Evolutionary conservation across 2,329 filamentous ascomycete species (phyloP), one percentile per base, ranked within the genome.

Genomic region (Fusarium humuli): DNA sequence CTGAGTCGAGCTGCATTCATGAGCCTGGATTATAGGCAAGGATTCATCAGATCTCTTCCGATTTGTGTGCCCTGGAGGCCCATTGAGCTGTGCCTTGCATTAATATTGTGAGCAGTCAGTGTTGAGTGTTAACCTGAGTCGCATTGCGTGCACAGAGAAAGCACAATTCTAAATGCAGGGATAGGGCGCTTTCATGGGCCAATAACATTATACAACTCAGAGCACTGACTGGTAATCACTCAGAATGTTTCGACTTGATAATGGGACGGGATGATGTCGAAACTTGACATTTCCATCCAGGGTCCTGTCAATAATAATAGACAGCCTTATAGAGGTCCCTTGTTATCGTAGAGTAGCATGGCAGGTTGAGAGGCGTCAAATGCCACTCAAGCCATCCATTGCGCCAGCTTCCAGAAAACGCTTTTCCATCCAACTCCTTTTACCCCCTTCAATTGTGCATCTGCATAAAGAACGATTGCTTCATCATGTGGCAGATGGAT

Each of bases 251-350:
- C 42, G 61, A 40, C 18, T 13, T 29, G 37, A 48, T n/a, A 23
- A 37, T 23, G 1, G 34, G 16, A 37, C 41, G 1, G 29, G 54
- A 66, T 42, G 42, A 66, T 66, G 20, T 22, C 37, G 32, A 61
- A 61, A 61, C n/a, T 60, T 61, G 48, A 66, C 62, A 23, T 59
- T 41, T 52, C 13, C 13, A 66, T 37, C 34, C 18, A 61, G 61
- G 37, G 61, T 49, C 20, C 37, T 54, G 40, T 54, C 16, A 61
- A 23, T 44, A 16, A 44, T 27, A 14, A 44, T 27, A 14, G 32
- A 5, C n/a, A 20, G 9, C 30, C 18, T n/a, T 25, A 61, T 25
- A 40, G 5, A 16, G 12, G 22, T 23, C 12, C 13, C 16, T 12
- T 22, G 32, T 34, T 11, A 44, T 32, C 11, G 32, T 13, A 45